Conservation (phyloP, 441 rosid species). For the Pelargonium myrrhifolium region DNA sequence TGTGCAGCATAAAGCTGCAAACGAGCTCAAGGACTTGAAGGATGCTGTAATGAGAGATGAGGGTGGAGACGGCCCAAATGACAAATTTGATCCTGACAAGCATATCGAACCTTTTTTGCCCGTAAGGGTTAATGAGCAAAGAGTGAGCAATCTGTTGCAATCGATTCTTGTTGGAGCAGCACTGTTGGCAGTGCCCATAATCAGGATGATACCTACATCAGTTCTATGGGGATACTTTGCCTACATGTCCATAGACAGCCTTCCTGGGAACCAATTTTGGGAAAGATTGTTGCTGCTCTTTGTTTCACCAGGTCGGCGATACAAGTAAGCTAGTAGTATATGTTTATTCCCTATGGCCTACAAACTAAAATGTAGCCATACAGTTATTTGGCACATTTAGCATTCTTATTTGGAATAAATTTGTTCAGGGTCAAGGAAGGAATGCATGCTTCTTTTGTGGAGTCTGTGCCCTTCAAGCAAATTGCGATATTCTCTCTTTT, state of each 20-base stretch:
- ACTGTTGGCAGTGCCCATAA: constrained; percentile 48
- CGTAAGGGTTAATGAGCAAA: constrained; percentile 73
- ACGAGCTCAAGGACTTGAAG: constrained; percentile 52
- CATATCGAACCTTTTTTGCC: constrained; percentile 66
- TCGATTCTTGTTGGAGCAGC: constrained; percentile 56
- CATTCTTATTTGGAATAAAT: not conserved
- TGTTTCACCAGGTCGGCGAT: constrained; percentile 55
- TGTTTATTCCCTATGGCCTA: not conserved
- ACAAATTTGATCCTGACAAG: constrained; percentile 59
- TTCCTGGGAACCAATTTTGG: constrained; percentile 88
- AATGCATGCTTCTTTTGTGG: constrained; percentile 33
- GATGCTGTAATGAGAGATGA: constrained; percentile 61
- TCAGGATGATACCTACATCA: constrained; percentile 67
- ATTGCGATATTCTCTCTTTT: constrained; percentile 30
- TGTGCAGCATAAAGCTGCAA: constrained; percentile 31
- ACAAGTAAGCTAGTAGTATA: constrained; percentile 44
- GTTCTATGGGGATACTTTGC: constrained; percentile 91
- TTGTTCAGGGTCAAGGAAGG: constrained; percentile 31
- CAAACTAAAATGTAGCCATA: not conserved
- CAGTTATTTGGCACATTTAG: not conserved
- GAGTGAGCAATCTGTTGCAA: constrained; percentile 72
- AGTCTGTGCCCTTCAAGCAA: constrained; percentile 30
- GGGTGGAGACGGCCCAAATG: constrained; percentile 26
- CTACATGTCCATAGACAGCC: constrained; percentile 88
- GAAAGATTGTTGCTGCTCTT: constrained; percentile 67